Evolutionary conservation across 306 rosid species (phyloP).

Genomic region (Pyrus pyrifolia): DNA sequence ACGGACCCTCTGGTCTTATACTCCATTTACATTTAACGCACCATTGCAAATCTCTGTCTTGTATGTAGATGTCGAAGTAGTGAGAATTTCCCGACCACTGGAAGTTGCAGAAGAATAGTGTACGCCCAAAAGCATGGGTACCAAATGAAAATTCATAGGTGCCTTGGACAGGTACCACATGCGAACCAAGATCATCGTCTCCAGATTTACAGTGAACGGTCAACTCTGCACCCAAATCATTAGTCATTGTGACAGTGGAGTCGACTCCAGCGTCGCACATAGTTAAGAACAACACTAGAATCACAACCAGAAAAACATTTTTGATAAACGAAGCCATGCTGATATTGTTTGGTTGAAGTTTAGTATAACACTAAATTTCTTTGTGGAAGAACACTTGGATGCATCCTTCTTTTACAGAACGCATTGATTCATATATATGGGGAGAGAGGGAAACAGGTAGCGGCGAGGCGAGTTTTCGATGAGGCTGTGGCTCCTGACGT

Average conservation of each 20-base stretch:
- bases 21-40: no score
- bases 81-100: not conserved
- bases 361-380: no score
- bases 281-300: not conserved
- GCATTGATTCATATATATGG: conserved; percentile 50
- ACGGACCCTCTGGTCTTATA: no score
- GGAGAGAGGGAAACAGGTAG: conserved; percentile 25
- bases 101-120: not conserved
- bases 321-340: no score
- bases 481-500: conserved; percentile 42
- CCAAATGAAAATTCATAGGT: not conserved
- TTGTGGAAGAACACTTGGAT: no score
- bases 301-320: not conserved
- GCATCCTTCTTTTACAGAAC: conserved; percentile 1
- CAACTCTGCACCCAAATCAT: not conserved
- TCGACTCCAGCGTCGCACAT: not conserved
- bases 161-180: not conserved
- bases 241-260: not conserved
- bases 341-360: no score
- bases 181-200: not conserved
- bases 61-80: not conserved
- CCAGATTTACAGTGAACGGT: not conserved
- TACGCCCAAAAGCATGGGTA: not conserved
- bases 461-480: conserved; percentile 38
- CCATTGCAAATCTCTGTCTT: no score